Conservation (phyloP, 192 early-diverging fungal genomes). For the Mortierella claussenii region DNA sequence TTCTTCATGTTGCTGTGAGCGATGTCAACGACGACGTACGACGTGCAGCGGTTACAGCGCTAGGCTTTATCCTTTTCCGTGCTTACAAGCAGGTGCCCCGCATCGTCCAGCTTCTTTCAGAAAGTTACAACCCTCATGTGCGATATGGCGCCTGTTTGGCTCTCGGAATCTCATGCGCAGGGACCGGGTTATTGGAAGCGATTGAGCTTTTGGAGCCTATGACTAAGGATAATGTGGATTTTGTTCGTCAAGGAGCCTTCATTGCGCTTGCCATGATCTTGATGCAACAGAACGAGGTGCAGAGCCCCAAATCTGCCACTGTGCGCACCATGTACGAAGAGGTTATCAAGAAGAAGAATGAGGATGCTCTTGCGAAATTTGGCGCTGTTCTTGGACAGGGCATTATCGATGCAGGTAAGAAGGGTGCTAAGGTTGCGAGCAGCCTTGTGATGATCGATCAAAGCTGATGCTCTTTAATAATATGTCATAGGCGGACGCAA, state of each 20-base stretch:
- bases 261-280: slow-evolving; percentile 96
- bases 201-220: slow-evolving; percentile 95
- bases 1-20: slow-evolving; percentile 97
- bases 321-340: slow-evolving; percentile 90
- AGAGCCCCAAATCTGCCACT: slow-evolving; percentile 79
- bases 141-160: slow-evolving; percentile 96
- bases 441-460: background rate
- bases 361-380: slow-evolving; percentile 93
- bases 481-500: slow-evolving; percentile 83
- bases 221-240: slow-evolving; percentile 97
- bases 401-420: slow-evolving; percentile 92
- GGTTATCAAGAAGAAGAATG: slow-evolving; percentile 92
- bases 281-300: slow-evolving; percentile 93
- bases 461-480: background rate
- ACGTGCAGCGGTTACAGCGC: slow-evolving; percentile 95
- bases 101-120: slow-evolving; percentile 95
- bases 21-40: slow-evolving; percentile 99
- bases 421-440: background rate
- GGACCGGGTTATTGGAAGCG: slow-evolving; percentile 91
- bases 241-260: slow-evolving; percentile 96
- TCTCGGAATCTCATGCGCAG: slow-evolving; percentile 97
- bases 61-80: slow-evolving; percentile 95
- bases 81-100: slow-evolving; percentile 97
- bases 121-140: slow-evolving; percentile 99
- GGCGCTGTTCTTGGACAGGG: slow-evolving; percentile 96